Conservation (phyloP, 2,329 filamentous ascomycete species). For the Pseudogymnoascus sp. region DNA sequence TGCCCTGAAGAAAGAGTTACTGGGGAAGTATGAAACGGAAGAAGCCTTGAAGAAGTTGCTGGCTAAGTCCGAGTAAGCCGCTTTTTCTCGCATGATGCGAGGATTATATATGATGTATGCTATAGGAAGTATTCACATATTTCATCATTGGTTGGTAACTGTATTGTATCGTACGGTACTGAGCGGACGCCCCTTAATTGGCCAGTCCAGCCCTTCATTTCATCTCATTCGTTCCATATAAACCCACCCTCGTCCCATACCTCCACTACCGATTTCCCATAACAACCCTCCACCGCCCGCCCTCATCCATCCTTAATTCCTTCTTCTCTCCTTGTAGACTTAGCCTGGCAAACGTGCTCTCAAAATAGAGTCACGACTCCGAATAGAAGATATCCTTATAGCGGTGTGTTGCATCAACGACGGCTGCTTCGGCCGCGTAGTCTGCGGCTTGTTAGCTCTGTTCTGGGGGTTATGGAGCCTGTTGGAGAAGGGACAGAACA, state of each 20-base stretch:
- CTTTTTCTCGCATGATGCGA: not conserved
- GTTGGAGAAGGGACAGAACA: constrained; percentile 6
- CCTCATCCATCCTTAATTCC: constrained; percentile 27
- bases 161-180: not conserved
- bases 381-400: constrained; percentile 74
- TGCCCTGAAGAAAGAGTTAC: not conserved
- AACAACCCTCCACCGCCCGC: constrained; percentile 36
- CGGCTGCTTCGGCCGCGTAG: constrained; percentile 64
- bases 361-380: constrained; percentile 26
- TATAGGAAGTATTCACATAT: not conserved
- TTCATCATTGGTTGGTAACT: not conserved
- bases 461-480: not conserved
- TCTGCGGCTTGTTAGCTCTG: constrained; percentile 47
- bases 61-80: not conserved
- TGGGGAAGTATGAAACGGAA: not conserved
- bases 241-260: not conserved
- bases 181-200: not conserved
- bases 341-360: not conserved
- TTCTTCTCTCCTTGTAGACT: not conserved
- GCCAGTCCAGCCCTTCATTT: not conserved
- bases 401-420: constrained; percentile 80
- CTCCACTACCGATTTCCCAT: not conserved
- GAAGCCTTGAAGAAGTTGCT: not conserved
- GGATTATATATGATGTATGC: not conserved
- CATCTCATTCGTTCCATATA: not conserved